Percentiles rank a stretch among this genome's conserved stretches.
phyloP scores from a whole-genome alignment of 805 yeast genomes.

The Kodamaea lidongshanica region DNA sequence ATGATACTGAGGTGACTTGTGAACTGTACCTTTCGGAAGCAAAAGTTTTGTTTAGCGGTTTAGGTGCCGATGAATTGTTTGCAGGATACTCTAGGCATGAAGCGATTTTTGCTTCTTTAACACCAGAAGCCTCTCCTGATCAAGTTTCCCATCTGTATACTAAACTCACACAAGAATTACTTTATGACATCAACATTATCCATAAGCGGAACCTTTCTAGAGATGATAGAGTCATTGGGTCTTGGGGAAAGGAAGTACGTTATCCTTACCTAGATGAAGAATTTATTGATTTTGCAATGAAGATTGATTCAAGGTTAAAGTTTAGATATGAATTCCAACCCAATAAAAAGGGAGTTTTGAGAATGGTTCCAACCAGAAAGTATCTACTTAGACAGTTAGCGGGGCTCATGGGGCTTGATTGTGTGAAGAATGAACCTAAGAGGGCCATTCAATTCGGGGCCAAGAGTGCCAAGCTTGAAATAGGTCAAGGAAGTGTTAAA shows the following conservation, averaged over 20 bases:
- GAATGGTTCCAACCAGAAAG: slow-evolving; percentile 37
- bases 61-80: slow-evolving; percentile 95
- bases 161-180: slow-evolving; percentile 53
- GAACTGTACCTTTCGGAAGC: slow-evolving; percentile 44
- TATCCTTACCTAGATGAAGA: slow-evolving; percentile 75
- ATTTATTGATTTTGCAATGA: slow-evolving; percentile 47
- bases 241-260: slow-evolving; percentile 85
- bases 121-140: slow-evolving; percentile 15
- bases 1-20: neutral
- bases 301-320: slow-evolving; percentile 46
- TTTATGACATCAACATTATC: slow-evolving; percentile 64
- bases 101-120: slow-evolving; percentile 32
- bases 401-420: slow-evolving; percentile 35
- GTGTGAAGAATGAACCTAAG: slow-evolving; percentile 70
- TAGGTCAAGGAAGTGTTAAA: slow-evolving; percentile 65
- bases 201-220: slow-evolving; percentile 79
- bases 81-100: slow-evolving; percentile 93
- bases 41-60: slow-evolving; percentile 77
- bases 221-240: slow-evolving; percentile 81
- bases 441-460: slow-evolving; percentile 98
- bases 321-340: slow-evolving; percentile 29
- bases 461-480: slow-evolving; percentile 86
- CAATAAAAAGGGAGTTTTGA: slow-evolving; percentile 21
- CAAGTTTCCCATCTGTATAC: slow-evolving; percentile 20
- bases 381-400: slow-evolving; percentile 62